Conservation (phyloP, 768 basidiomycete genomes). For the Mycena venus region DNA sequence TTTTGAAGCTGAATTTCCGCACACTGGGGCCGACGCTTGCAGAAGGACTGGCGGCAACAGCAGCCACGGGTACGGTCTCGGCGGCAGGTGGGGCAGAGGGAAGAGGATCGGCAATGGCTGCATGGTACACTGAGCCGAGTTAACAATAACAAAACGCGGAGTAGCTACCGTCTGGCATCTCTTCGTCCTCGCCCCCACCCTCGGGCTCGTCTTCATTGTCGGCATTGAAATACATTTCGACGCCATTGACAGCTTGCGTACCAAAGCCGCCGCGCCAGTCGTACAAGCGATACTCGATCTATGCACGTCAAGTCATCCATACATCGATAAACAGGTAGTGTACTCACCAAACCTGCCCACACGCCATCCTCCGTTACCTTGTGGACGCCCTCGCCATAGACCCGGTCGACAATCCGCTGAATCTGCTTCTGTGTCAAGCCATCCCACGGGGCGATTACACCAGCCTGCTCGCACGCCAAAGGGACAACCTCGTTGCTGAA, state of each 20-base stretch:
- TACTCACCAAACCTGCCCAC: background rate
- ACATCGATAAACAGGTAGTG: background rate
- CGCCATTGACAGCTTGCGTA: background rate
- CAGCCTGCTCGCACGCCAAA: background rate
- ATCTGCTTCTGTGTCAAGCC: background rate
- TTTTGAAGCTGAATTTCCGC: background rate
- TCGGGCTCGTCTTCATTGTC: background rate
- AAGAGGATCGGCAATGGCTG: background rate
- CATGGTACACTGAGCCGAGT: too few relatives aligned
- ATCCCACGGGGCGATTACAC: background rate
- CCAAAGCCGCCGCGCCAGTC: background rate
- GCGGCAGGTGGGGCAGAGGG: background rate
- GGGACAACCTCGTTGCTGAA: slow-evolving; percentile 5
- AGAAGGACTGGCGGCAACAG: too few relatives aligned
- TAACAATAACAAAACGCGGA: too few relatives aligned
- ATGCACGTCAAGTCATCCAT: background rate
- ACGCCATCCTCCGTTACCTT: background rate
- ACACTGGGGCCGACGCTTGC: background rate
- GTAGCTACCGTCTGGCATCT: background rate
- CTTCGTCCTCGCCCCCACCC: background rate
- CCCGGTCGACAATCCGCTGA: background rate
- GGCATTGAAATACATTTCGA: background rate
- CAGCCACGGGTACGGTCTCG: too few relatives aligned
- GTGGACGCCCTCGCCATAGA: background rate
- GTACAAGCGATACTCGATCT: slow-evolving; percentile 5